Base-by-base conservation (phyloP, 164 flowering plant genomes). In the Stephania cephalantha region DNA sequence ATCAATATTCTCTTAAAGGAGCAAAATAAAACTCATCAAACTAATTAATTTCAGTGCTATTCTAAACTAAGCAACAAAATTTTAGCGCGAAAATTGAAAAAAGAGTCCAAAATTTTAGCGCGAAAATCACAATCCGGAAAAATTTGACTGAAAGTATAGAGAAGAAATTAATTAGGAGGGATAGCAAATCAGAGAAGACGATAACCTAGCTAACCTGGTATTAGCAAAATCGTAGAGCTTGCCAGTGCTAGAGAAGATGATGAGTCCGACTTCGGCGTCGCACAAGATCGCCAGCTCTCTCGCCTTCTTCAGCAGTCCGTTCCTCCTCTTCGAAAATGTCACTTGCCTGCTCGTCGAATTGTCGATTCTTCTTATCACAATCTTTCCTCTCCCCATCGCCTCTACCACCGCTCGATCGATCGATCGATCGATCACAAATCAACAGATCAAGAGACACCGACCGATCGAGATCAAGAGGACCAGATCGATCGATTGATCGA, bases 361-460 rank as follows among this genome's bases (percentile, higher is more conserved):
- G 73, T 89, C 97, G 80, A 90, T 91, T 84, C 89, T 82, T 65
- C 82, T 73, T 52, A 91, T 91, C 81, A 82, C 91, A 52, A 88
- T 91, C 89, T 91, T 91, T 69, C 97, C 94, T 80, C 97, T 88
- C 52, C 93, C 94, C 97, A 91, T 90, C 55, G 25, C 25, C 25
- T 25, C 42, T 46, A 25, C 18, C 9, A n/a, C n/a, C 63, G 31
- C 61, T 53, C 18, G 5, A 53, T 18, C 61, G 61, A 13, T 53
- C 61, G 61, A 35, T 35, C 2, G 42, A 4, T 35, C 4, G 4
- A 35, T 35, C 42, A 35, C 42, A 35, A 35, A 4, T 50, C 55
- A 10, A 50, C 15, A 9, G 55, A 50, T 50, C 11, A 15, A 15
- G 55, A 11, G 11, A 10, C 55, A 50, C 55, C 55, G 55, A 50